Evolutionary conservation across 2,329 filamentous ascomycete genomes (phyloP).

Genomic region (Colletotrichum navitas): DNA sequence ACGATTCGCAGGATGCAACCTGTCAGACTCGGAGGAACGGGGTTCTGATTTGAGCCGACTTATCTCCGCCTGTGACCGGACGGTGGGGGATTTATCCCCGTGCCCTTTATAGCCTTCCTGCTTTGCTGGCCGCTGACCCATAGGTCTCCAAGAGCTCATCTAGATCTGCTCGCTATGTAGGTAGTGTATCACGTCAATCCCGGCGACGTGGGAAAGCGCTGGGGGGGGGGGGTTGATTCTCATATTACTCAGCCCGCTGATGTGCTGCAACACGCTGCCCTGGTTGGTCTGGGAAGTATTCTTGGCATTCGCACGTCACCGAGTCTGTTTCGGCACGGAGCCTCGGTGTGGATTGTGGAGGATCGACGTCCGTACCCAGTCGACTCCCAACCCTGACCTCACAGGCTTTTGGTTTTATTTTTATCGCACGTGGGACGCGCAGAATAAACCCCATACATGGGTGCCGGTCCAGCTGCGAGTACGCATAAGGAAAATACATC

Average conservation of each 20-base stretch:
- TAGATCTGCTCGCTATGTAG: slow-evolving; percentile 6
- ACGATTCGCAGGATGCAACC: neutral
- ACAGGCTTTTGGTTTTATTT: neutral
- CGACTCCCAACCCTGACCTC: slow-evolving; percentile 2
- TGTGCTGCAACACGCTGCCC: slow-evolving; percentile 31
- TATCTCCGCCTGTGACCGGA: slow-evolving; percentile 29
- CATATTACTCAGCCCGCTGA: slow-evolving; percentile 29
- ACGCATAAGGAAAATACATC: slow-evolving; percentile 8
- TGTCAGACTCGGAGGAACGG: slow-evolving; percentile 28
- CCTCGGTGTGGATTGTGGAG: slow-evolving; percentile 40
- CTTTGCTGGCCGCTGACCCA: slow-evolving; percentile 12
- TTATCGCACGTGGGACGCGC: slow-evolving; percentile 22
- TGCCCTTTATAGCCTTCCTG: neutral
- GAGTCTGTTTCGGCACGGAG: slow-evolving; percentile 34
- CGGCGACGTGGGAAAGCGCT: neutral
- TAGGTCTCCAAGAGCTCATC: neutral
- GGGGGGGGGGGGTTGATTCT: neutral
- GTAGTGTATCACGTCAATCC: neutral
- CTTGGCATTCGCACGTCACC: slow-evolving; percentile 35
- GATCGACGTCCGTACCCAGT: slow-evolving; percentile 36
- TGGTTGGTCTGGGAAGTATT: neutral
- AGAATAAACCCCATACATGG: neutral
- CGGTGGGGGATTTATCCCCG: slow-evolving; percentile 19
- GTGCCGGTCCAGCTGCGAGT: neutral
- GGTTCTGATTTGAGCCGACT: slow-evolving; percentile 34